phyloP scores from a whole-genome alignment of 2,329 filamentous ascomycete species.

The Coniochaeta sp. region DNA sequence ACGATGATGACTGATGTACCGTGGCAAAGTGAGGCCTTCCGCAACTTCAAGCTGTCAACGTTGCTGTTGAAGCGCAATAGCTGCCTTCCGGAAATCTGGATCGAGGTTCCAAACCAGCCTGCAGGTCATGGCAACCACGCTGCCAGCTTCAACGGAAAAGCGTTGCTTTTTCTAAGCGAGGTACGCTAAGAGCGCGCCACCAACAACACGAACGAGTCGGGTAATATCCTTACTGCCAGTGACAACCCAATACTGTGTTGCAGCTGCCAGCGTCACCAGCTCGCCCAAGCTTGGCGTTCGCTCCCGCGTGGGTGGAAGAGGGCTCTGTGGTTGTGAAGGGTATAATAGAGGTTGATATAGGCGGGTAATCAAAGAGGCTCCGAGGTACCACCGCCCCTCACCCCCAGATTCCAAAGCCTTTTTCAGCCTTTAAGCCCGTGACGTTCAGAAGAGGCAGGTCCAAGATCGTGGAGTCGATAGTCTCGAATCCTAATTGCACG shows the following conservation, averaged over 20 bases:
- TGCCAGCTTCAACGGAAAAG: neutral
- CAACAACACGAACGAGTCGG: neutral
- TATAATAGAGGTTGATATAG: constrained; percentile 13
- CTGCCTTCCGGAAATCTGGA: neutral
- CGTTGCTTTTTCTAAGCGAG: neutral
- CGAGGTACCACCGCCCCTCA: constrained; percentile 22
- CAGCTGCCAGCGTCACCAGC: neutral
- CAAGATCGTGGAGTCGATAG: neutral
- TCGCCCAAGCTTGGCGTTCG: neutral
- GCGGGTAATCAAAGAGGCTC: constrained; percentile 20
- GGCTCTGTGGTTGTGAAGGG: neutral
- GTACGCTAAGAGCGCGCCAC: neutral
- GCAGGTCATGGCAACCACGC: neutral
- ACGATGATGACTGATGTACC: too few relatives aligned
- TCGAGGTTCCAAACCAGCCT: neutral
- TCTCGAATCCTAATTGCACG: neutral
- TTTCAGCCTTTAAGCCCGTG: neutral
- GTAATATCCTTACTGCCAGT: neutral
- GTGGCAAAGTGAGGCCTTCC: neutral
- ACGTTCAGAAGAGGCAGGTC: neutral
- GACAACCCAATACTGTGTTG: too few relatives aligned
- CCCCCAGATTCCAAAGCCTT: constrained; percentile 4
- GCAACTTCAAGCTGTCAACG: neutral
- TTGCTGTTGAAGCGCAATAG: neutral
- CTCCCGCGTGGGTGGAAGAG: neutral